phyloP scores from a whole-genome alignment of 73 alveolate genomes.

The Tetrahymena elliotti region DNA sequence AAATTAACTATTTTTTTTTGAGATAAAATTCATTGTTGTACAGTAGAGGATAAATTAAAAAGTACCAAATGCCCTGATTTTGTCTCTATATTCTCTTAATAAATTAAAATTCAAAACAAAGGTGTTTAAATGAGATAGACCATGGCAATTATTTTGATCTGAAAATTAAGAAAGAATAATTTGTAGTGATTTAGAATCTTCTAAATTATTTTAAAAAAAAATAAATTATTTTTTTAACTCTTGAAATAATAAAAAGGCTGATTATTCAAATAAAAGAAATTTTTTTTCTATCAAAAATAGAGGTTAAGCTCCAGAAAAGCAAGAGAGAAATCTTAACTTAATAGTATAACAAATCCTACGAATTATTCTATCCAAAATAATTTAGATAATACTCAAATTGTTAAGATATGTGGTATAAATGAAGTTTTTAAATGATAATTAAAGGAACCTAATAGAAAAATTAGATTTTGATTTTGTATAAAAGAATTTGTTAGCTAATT shows the following conservation, averaged over 20 bases:
- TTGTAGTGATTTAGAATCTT: too few species aligned
- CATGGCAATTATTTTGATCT: too few species aligned
- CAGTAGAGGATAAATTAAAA: background rate
- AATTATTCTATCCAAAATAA: background rate
- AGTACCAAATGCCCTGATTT: too few species aligned
- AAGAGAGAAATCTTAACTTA: background rate
- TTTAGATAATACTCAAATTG: background rate
- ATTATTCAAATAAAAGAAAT: background rate
- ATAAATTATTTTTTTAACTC: background rate
- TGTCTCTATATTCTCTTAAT: background rate
- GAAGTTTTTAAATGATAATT: background rate
- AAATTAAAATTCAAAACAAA: background rate
- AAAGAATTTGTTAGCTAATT: background rate
- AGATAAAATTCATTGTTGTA: background rate
- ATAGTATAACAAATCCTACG: background rate
- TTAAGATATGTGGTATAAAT: background rate
- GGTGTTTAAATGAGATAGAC: too few species aligned
- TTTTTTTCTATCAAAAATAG: too few species aligned
- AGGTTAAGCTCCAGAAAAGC: background rate
- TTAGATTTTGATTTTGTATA: too few species aligned
- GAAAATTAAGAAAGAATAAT: too few species aligned
- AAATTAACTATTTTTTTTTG: background rate
- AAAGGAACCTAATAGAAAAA: background rate
- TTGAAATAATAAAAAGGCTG: too few species aligned
- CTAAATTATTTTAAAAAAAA: too few species aligned